Conservation (phyloP, 192 early-diverging fungal genomes). For the Mortierella claussenii region DNA sequence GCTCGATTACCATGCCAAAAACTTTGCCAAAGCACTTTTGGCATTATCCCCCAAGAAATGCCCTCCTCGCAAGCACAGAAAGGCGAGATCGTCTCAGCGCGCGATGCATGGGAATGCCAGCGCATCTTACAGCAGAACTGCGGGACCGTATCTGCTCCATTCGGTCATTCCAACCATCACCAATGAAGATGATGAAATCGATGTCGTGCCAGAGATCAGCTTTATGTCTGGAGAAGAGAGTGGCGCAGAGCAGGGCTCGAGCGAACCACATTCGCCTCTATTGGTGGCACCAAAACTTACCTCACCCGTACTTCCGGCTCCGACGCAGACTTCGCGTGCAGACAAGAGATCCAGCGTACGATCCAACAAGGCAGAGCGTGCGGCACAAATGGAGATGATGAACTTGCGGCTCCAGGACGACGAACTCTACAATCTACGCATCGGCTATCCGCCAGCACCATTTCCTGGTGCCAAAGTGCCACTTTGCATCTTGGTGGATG, state of each 20-base stretch:
- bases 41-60: slow-evolving; percentile 11
- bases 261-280: slow-evolving; percentile 1
- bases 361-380: not conserved
- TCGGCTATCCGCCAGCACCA: slow-evolving; percentile 30
- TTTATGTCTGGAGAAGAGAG: slow-evolving; percentile 36
- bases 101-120: not conserved
- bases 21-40: slow-evolving; percentile 33
- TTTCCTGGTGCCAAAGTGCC: slow-evolving; percentile 39
- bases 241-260: slow-evolving; percentile 9
- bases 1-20: slow-evolving; percentile 41
- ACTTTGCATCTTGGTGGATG: slow-evolving; percentile 28
- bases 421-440: not conserved
- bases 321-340: not conserved
- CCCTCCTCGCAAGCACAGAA: slow-evolving; percentile 5
- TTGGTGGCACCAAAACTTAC: not conserved
- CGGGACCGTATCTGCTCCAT: slow-evolving; percentile 24
- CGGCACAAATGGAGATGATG: not conserved
- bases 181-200: slow-evolving; percentile 47
- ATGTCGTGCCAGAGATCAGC: slow-evolving; percentile 38
- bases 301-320: not conserved
- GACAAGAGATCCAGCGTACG: not conserved
- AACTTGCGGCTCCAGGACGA: slow-evolving; percentile 5
- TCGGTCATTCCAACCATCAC: slow-evolving; percentile 25
- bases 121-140: slow-evolving; percentile 13
- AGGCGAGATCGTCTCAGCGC: slow-evolving; percentile 6